Percentiles rank a stretch among this genome's conserved stretches.
Conservation (phyloP, 176 grass and related monocot genomes). For the Aechmea fasciata region DNA sequence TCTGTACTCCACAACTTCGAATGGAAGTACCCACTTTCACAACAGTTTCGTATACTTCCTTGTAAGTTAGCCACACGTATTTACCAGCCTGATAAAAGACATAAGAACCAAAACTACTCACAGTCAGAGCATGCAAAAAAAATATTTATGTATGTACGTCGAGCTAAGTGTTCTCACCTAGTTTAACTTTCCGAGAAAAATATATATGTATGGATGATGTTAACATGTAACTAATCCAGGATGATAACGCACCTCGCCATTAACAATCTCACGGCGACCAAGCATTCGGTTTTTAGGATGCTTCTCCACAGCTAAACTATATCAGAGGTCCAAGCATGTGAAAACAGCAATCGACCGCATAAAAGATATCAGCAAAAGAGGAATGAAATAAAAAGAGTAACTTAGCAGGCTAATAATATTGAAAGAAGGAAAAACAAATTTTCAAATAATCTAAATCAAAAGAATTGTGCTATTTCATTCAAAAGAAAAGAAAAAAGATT, state of each 20-base stretch:
- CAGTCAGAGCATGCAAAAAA: background rate
- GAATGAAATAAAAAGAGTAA: too few relatives aligned
- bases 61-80: slow-evolving; percentile 67
- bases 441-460: too few relatives aligned
- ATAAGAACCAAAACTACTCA: background rate
- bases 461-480: too few relatives aligned
- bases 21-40: slow-evolving; percentile 56
- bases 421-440: too few relatives aligned
- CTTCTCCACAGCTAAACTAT: slow-evolving; percentile 49
- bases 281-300: slow-evolving; percentile 67
- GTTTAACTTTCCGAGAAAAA: too few relatives aligned
- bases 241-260: slow-evolving; percentile 42
- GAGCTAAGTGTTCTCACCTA: too few relatives aligned
- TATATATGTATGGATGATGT: background rate
- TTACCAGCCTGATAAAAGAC: slow-evolving; percentile 36
- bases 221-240: background rate
- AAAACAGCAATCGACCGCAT: too few relatives aligned
- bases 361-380: too few relatives aligned
- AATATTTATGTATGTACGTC: background rate
- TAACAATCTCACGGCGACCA: slow-evolving; percentile 49
- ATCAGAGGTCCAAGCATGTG: too few relatives aligned
- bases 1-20: slow-evolving; percentile 43
- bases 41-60: slow-evolving; percentile 51
- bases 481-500: too few relatives aligned
- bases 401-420: too few relatives aligned